Base-by-base conservation (phyloP, 2,329 filamentous ascomycete genomes). In the Pseudogymnoascus sp. region DNA sequence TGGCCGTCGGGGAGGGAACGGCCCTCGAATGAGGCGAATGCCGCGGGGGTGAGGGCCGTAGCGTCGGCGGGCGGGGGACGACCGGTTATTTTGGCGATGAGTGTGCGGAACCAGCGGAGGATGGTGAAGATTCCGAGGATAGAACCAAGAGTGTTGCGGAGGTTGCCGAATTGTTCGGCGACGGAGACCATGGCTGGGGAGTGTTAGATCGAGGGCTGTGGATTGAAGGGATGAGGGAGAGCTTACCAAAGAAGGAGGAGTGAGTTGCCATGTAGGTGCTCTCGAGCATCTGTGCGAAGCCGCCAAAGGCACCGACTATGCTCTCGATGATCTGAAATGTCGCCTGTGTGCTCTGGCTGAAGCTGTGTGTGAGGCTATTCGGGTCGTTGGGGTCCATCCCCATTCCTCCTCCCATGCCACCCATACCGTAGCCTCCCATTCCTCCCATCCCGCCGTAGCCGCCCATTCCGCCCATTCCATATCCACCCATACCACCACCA, bases 181-280 rank as follows among this genome's bases (percentile, higher is more conserved):
- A 99, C 96, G 7, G 93, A 95, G 40, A 99, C 90, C 93, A 99
- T 98, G 62, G 95, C 95, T 95, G 67, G 26, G 38, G 61, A 26
- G 19, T 60, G 64, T 74, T 63, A 74, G 70, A 60, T 62, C 62
- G 53, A 37, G 71, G 8, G 62, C 19, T 35, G 22, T 24, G 33
- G 28, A 28, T 61, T 61, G 6, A 12, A 61, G 56, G 63, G n/a
- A 37, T 14, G 67, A 70, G 61, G 50, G 33, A n/a, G 61, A 12
- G 77, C 89, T 71, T 84, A 96, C 92, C 93, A 72, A 98, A 99
- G 77, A 99, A 99, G 62, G 91, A 96, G 5, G 93, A 97, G 77
- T 99, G 95, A 0, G 95, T 99, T 31, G 96, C 95, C 96, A 99
- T 99, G 72, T 97, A 99, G 10, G 95, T 98, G 80, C 95, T 98